Conservation (phyloP, 805 yeast species). For the Maudiozyma turicensis region DNA sequence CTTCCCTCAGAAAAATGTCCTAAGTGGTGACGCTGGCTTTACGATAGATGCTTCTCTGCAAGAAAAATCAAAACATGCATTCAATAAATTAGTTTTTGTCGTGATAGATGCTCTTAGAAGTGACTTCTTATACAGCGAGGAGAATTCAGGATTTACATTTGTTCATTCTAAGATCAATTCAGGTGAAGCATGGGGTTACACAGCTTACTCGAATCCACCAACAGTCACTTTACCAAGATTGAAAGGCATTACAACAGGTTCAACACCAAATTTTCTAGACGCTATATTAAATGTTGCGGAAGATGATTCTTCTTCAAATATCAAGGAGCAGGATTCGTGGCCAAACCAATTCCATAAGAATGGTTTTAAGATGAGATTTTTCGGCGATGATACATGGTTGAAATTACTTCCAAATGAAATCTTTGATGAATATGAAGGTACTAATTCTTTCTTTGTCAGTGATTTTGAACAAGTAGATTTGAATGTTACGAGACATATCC, state of each 20-base stretch:
- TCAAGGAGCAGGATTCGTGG: slow-evolving; percentile 82
- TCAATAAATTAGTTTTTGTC: slow-evolving; percentile 63
- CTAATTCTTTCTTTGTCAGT: slow-evolving; percentile 87
- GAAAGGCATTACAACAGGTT: slow-evolving; percentile 89
- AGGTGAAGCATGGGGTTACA: slow-evolving; percentile 76
- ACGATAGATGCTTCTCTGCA: slow-evolving; percentile 26
- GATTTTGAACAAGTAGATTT: slow-evolving; percentile 91
- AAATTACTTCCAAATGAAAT: slow-evolving; percentile 62
- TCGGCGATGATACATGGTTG: slow-evolving; percentile 97
- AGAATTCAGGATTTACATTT: slow-evolving; percentile 52
- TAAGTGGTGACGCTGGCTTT: slow-evolving; percentile 48
- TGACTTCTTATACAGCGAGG: slow-evolving; percentile 65
- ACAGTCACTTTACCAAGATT: slow-evolving; percentile 92
- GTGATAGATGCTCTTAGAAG: slow-evolving; percentile 90
- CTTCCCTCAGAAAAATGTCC: slow-evolving; percentile 78
- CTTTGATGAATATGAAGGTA: slow-evolving; percentile 69
- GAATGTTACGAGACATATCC: slow-evolving; percentile 85
- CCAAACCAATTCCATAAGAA: slow-evolving; percentile 46
- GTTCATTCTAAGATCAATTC: slow-evolving; percentile 54
- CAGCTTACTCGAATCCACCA: slow-evolving; percentile 90
- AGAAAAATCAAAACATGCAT: slow-evolving; percentile 30
- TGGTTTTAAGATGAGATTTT: slow-evolving; percentile 52
- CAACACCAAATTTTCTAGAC: slow-evolving; percentile 88
- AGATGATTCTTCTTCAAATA: slow-evolving; percentile 60
- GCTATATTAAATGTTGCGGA: slow-evolving; percentile 92